phyloP scores from a whole-genome alignment of 345 rosid species.

The Eucalyptus curtisii region DNA sequence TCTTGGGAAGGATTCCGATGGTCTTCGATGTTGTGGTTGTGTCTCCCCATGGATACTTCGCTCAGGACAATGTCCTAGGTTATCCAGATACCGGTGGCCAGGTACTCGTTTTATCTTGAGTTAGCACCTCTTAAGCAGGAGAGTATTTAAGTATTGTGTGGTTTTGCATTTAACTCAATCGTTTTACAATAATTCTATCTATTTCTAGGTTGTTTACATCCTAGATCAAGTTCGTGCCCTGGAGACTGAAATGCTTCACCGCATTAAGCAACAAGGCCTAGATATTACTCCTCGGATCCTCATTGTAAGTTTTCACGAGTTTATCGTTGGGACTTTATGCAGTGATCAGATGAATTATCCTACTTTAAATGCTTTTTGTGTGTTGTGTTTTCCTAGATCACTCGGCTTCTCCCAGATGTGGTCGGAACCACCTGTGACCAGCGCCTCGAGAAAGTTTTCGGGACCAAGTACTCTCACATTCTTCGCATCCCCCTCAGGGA shows the following conservation, averaged over 20 bases:
- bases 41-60: conserved; percentile 91
- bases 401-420: conserved; percentile 81
- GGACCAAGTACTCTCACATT: conserved; percentile 63
- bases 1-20: conserved; percentile 82
- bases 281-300: conserved; percentile 76
- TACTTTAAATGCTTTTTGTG: neutral
- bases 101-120: conserved; percentile 15
- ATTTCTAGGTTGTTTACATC: conserved; percentile 68
- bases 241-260: conserved; percentile 79
- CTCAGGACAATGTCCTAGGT: conserved; percentile 89
- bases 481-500: conserved; percentile 78
- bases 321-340: neutral
- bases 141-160: neutral
- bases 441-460: conserved; percentile 72
- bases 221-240: conserved; percentile 95
- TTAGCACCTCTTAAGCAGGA: neutral
- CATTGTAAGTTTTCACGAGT: conserved; percentile 25
- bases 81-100: conserved; percentile 97
- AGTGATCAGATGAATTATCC: neutral
- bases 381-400: conserved; percentile 27
- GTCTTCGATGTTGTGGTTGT: conserved; percentile 84
- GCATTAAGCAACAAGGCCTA: conserved; percentile 84
- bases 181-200: too few relatives aligned
- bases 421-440: conserved; percentile 86
- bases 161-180: neutral